Evolutionary conservation across 495 filamentous ascomycete species (phyloP), one percentile per base, ranked within the genome.

Genomic region (Neurospora cerealis): DNA sequence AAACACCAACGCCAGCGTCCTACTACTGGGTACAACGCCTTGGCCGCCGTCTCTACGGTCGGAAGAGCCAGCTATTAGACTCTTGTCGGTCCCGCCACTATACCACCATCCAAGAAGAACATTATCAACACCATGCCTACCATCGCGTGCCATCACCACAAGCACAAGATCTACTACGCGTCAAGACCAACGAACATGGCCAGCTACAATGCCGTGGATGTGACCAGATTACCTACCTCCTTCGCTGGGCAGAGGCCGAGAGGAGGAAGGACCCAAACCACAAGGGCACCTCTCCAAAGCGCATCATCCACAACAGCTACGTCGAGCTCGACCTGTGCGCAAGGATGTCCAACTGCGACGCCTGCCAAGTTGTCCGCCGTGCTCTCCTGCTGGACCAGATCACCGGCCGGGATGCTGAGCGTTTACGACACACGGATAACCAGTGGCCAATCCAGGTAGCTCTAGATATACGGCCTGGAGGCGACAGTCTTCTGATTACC

Each of bases 231-330:
- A 76, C 73, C 39, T 72, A 78, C 21, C 75, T 81, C 37, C 32
- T 81, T 24, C 79, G 79, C n/a, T 79, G 78, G 78, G 79, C 75
- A 2, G 79, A 80, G 60, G 74, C 72, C 10, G 75, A 78, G 36
- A 60, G 74, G 48, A 76, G 79, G 70, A 75, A 70, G 37, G 73
- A 76, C 34, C 28, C 44, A 36, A 44, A 69, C 17, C 78, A 69
- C 41, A 69, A 75, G 19, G 78, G 79, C 15, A 71, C 34, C 42
- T 80, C 79, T 21, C n/a, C 54, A 13, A 34, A 70, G 19, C 74
- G 75, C 44, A 39, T 75, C 13, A 69, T 81, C 34, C 79, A 81
- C 75, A 71, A 71, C 75, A 79, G 69, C 74, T 81, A 74, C 54
- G 70, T 71, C 4, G 79, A 81, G 28, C 78, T 81, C 73, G 75